Conservation (phyloP, 192 early-diverging fungal genomes). For the Chytriomyces sp. region DNA sequence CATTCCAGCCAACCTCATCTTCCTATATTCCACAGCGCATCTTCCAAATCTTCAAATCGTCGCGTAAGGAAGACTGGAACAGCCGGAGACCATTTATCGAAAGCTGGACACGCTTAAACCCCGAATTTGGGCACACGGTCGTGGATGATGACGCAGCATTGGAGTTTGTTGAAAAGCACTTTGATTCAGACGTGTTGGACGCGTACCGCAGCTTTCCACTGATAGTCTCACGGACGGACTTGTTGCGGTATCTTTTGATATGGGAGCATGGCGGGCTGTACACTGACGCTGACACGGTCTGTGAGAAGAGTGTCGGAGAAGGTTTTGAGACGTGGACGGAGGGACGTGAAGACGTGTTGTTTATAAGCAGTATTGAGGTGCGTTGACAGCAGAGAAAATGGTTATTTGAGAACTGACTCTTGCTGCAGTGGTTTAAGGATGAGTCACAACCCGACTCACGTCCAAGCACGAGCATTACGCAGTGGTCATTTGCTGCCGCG, state of each 20-base stretch:
- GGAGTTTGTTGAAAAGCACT: not conserved
- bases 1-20: not conserved
- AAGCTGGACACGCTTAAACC: not conserved
- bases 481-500: slow-evolving; percentile 30
- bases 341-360: not conserved
- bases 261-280: slow-evolving; percentile 30
- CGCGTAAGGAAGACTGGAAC: slow-evolving; percentile 2
- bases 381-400: too few relatives aligned
- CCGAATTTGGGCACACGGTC: slow-evolving; percentile 2
- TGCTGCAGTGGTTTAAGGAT: slow-evolving; percentile 8
- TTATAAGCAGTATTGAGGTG: not conserved
- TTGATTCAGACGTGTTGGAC: not conserved
- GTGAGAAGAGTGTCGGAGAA: slow-evolving; percentile 1
- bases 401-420: too few relatives aligned
- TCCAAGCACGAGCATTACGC: slow-evolving; percentile 12
- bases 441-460: not conserved
- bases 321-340: not conserved
- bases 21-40: slow-evolving; percentile 7
- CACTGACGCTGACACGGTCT: slow-evolving; percentile 30
- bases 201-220: slow-evolving; percentile 13
- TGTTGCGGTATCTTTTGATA: slow-evolving; percentile 33
- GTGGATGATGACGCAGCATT: slow-evolving; percentile 4
- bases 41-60: slow-evolving; percentile 23
- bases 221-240: slow-evolving; percentile 12
- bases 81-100: slow-evolving; percentile 8